A percentile compares a stretch with the other conserved stretches of the same genome.
These are phyloP conservation scores for Rhodotorula kratochvilovae DNA, from an alignment of 768 basidiomycete species.

Conservation along the genomic window DNA sequence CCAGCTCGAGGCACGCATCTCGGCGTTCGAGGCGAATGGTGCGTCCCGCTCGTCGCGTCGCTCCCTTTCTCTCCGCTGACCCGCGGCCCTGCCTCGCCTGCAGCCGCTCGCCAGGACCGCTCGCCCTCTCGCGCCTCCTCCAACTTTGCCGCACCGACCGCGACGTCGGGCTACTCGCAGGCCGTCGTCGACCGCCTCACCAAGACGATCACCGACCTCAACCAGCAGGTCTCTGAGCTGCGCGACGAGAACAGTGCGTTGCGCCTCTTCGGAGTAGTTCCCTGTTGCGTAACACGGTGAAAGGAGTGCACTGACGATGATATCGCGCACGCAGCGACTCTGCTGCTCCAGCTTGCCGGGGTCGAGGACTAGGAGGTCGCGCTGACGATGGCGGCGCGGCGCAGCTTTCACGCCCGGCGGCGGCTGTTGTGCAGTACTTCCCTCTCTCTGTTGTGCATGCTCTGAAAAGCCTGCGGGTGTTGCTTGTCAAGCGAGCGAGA, in stretches of 20 bases:
- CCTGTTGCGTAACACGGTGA: too few relatives aligned
- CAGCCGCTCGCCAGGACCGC: neutral
- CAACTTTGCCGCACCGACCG: neutral
- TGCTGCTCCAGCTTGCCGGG: conserved; percentile 11
- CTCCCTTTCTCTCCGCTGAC: too few relatives aligned
- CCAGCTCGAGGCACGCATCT: conserved; percentile 4
- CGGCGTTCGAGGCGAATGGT: conserved; percentile 11
- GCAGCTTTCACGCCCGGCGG: too few relatives aligned
- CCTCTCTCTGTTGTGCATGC: too few relatives aligned
- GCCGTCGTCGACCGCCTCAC: neutral
- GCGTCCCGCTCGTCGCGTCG: neutral
- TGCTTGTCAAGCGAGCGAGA: too few relatives aligned
- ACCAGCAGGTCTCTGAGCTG: neutral
- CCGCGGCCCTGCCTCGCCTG: neutral
- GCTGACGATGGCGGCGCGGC: neutral
- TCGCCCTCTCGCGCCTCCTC: neutral
- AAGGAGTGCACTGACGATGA: too few relatives aligned
- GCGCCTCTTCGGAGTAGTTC: too few relatives aligned
- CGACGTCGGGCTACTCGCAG: neutral
- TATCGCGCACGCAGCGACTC: neutral
- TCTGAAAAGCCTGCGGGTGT: too few relatives aligned
- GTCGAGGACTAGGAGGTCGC: neutral
- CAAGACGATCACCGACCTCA: neutral
- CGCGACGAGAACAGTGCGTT: conserved; percentile 26
- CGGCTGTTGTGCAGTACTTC: too few relatives aligned